Evolutionary conservation across 345 rosid genomes (phyloP).

Genomic region (Linum tenue): DNA sequence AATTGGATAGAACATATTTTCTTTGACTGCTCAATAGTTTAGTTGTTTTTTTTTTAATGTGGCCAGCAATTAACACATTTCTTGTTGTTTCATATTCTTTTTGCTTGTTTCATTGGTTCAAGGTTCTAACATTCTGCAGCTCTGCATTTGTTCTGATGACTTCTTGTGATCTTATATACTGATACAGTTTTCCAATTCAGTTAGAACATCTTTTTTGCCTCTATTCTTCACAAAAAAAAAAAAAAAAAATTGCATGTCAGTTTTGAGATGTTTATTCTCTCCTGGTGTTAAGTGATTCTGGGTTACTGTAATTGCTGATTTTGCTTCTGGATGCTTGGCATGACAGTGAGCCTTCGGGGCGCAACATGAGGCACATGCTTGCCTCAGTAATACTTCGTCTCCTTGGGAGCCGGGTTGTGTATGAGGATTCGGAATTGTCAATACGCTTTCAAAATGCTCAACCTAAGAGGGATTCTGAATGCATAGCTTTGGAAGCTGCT

Average conservation of each 20-base stretch:
- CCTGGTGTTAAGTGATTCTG: background rate
- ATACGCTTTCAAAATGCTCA: constrained; percentile 32
- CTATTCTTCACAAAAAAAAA: background rate
- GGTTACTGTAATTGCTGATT: background rate
- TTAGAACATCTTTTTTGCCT: background rate
- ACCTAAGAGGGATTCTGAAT: constrained; percentile 55
- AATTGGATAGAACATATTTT: constrained; percentile 8
- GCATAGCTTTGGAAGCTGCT: constrained; percentile 30
- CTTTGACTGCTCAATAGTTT: background rate
- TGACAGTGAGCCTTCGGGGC: constrained; percentile 70
- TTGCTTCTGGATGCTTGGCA: constrained; percentile 3
- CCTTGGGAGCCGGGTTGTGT: constrained; percentile 80
- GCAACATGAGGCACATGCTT: constrained; percentile 74
- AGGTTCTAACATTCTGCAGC: background rate
- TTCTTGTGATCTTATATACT: background rate
- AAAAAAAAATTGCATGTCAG: background rate
- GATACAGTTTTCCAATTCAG: background rate
- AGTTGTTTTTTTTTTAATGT: background rate
- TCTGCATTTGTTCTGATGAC: background rate
- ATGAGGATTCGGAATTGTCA: constrained; percentile 62
- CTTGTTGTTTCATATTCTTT: too few species aligned
- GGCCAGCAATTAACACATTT: background rate
- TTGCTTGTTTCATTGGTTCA: background rate
- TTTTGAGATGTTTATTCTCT: background rate
- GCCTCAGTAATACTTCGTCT: constrained; percentile 78